Base-by-base conservation (phyloP, 768 basidiomycete species). In the Termitomyces bulborhizus region DNA sequence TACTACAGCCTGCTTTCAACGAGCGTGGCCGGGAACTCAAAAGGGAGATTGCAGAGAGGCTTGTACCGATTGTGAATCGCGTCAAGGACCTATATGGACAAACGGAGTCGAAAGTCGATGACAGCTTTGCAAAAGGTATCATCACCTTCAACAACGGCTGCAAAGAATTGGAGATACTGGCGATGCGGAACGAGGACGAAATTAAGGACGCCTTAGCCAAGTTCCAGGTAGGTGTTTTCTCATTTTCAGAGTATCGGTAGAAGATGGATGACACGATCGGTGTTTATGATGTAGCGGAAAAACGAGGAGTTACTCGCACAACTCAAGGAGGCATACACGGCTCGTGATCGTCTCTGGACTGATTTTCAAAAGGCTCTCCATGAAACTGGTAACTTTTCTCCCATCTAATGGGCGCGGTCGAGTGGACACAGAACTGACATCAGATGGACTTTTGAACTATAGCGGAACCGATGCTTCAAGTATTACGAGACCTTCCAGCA, bases 91-190 rank as follows among this genome's bases (percentile, higher is more conserved):
- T 68, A 8, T 75, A 75, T 68, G 62, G 67, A 50, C 48, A 63
- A 60, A 61, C 80, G 24, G 68, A 73, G 34, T 65, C 69, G 3
- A 66, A 70, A 43, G 69, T 76, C 36, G 79, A 80, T 62, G 55
- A 61, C 12, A 58, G 59, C 1, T 76, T 69, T 54, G 68, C 65
- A 0, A 69, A 68, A 51, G 84, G 80, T 6, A 64, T 86, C 36
- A 65, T 80, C 11, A 65, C 69, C 6, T 81, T 86, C 68, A 78
- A 86, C 63, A 73, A 76, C 16, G 79, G 75, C 21, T 78, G 82
- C 65, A 81, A 80, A 62, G 71, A 70, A 11, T 67, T 78, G 47
- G 87, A 89, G 63, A 61, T 65, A 0, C 62, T 74, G 16, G 68
- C 70, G 15, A 69, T 79, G 31, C 69, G 68, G 34, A 77, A 80